Conservation (phyloP, 1,284 basidiomycete genomes). For the Cerioporus squamosus region DNA sequence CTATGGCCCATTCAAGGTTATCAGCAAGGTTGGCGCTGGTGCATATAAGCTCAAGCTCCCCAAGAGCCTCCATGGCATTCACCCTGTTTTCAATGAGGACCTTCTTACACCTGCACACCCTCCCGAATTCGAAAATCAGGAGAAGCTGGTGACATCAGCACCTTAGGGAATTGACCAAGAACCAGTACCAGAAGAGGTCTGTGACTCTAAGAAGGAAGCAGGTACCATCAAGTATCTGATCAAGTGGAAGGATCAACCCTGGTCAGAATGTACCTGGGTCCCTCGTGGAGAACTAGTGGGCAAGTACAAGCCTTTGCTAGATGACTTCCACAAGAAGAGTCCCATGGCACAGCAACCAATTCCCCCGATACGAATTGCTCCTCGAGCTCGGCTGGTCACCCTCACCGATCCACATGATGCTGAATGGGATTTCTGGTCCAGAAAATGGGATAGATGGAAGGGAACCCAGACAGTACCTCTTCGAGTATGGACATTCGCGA, state of each 20-base stretch:
- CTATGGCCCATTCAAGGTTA: conserved; percentile 41
- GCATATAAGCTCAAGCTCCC: conserved; percentile 40
- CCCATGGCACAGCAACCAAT: conserved; percentile 2
- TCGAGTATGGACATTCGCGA: background rate
- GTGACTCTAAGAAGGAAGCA: background rate
- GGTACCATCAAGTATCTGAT: conserved; percentile 12
- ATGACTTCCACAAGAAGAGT: conserved; percentile 1
- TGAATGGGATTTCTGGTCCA: background rate
- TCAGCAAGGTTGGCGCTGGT: conserved; percentile 24
- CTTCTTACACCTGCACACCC: conserved; percentile 25
- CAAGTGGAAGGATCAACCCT: conserved; percentile 14
- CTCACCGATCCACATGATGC: background rate
- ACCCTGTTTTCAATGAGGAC: conserved; percentile 42
- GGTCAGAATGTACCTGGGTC: conserved; percentile 18
- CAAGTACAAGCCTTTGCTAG: background rate
- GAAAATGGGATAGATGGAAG: background rate
- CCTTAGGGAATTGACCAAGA: background rate
- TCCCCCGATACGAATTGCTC: background rate
- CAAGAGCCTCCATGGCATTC: conserved; percentile 29
- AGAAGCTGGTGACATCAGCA: background rate
- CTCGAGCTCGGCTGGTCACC: background rate
- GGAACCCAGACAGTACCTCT: background rate
- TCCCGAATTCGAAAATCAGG: conserved; percentile 3
- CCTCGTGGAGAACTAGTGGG: background rate
- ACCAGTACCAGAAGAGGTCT: background rate